phyloP scores from a whole-genome alignment of 176 grass and related monocot genomes.

The Ananas comosus region DNA sequence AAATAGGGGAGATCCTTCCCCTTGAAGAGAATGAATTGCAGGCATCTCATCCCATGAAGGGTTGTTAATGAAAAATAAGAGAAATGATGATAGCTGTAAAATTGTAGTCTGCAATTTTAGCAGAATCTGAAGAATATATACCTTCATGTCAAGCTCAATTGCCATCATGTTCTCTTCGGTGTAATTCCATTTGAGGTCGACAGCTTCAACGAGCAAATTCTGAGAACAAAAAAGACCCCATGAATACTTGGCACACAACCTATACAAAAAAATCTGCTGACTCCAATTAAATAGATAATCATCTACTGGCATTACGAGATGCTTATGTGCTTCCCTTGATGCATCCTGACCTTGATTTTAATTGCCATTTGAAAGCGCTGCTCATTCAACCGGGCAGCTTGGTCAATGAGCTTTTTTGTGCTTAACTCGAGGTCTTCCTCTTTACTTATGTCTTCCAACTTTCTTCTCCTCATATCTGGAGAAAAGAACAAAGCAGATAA shows the following conservation, averaged over 20 bases:
- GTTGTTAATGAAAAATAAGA: background rate
- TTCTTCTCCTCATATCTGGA: slow-evolving; percentile 41
- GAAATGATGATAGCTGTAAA: background rate
- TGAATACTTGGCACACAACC: slow-evolving; percentile 9
- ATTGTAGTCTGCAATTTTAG: slow-evolving; percentile 11
- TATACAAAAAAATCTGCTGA: background rate
- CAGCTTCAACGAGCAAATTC: slow-evolving; percentile 65
- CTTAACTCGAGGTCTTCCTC: slow-evolving; percentile 67
- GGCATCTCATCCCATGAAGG: background rate
- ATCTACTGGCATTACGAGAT: background rate
- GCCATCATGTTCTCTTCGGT: slow-evolving; percentile 55
- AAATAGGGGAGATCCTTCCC: background rate
- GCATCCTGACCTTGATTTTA: slow-evolving; percentile 58
- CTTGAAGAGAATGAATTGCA: background rate
- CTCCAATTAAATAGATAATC: background rate
- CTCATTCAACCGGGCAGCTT: slow-evolving; percentile 49
- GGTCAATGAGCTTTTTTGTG: slow-evolving; percentile 61
- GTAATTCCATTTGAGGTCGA: slow-evolving; percentile 68
- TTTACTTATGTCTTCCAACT: slow-evolving; percentile 46
- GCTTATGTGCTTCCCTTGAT: background rate
- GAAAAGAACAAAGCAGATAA: slow-evolving; percentile 16
- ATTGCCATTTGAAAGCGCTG: slow-evolving; percentile 42
- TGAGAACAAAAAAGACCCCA: slow-evolving; percentile 21
- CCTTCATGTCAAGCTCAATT: slow-evolving; percentile 71
- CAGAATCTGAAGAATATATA: slow-evolving; percentile 24